phyloP scores from a whole-genome alignment of 768 basidiomycete species.

The Strobilomyces confusus region DNA sequence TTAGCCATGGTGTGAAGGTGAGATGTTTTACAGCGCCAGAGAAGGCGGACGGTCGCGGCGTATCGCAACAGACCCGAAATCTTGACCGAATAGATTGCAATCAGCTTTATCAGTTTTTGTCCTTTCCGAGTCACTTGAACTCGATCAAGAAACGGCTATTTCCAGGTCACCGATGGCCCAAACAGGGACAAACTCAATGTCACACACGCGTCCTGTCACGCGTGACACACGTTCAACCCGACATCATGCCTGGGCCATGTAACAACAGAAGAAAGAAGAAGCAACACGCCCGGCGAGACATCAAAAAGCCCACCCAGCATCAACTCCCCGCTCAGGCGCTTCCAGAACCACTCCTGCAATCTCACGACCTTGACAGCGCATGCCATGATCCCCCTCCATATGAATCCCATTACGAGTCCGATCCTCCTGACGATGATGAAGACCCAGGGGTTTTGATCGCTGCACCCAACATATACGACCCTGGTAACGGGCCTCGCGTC shows the following conservation, averaged over 20 bases:
- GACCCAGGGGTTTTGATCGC: constrained; percentile 28
- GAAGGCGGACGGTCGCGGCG: constrained; percentile 21
- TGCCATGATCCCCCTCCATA: constrained; percentile 8
- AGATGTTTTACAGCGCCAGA: constrained; percentile 32
- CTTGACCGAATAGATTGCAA: constrained; percentile 23
- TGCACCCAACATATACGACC: constrained; percentile 67
- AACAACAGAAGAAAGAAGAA: constrained; percentile 42
- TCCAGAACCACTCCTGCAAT: neutral
- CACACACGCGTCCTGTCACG: constrained; percentile 32
- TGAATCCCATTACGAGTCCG: neutral
- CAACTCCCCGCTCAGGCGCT: neutral
- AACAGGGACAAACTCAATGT: constrained; percentile 21
- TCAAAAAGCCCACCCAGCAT: neutral
- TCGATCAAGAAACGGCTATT: constrained; percentile 16
- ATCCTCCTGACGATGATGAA: constrained; percentile 1
- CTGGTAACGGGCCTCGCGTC: constrained; percentile 77
- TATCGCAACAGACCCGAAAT: constrained; percentile 24
- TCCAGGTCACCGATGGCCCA: constrained; percentile 5
- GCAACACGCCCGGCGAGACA: neutral
- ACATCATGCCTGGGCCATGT: constrained; percentile 58
- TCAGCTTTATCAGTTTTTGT: constrained; percentile 15
- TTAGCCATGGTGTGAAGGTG: constrained; percentile 45
- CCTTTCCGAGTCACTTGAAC: constrained; percentile 16
- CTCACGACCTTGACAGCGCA: constrained; percentile 4
- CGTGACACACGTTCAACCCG: constrained; percentile 22